These are phyloP conservation scores for Vitis labrusca DNA, from an alignment of 164 flowering plant species.

Conservation along the genomic window DNA sequence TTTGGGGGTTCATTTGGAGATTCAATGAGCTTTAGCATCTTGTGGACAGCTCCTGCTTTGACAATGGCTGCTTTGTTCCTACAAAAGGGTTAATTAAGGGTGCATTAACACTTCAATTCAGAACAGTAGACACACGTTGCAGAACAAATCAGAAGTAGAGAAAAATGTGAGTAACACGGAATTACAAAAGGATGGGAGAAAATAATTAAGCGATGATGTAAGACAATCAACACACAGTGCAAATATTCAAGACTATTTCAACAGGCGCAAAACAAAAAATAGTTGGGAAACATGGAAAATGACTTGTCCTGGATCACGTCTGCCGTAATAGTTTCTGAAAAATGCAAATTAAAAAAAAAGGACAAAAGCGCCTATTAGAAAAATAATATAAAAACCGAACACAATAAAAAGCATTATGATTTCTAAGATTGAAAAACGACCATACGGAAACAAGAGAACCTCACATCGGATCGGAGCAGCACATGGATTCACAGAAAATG, in stretches of 20 bases:
- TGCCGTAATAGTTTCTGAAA: neutral
- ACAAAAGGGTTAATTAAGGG: constrained; percentile 12
- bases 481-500: too few species aligned
- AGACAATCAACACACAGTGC: neutral
- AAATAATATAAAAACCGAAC: too few species aligned
- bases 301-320: constrained; percentile 9
- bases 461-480: neutral
- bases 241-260: neutral
- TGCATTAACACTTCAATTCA: neutral
- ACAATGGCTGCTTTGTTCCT: constrained; percentile 98
- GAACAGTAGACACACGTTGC: neutral
- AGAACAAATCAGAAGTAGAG: neutral
- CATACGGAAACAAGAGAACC: neutral
- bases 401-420: too few species aligned
- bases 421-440: neutral
- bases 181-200: neutral
- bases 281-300: neutral
- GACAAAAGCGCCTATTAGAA: too few species aligned
- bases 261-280: neutral
- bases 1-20: constrained; percentile 28
- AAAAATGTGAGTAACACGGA: neutral
- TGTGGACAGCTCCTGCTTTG: constrained; percentile 88
- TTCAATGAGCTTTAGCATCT: constrained; percentile 72
- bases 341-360: neutral
- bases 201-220: neutral